Evolutionary conservation across 805 yeast genomes (phyloP), one percentile per base, ranked within the genome.

Genomic region (Yarrowia sp.): DNA sequence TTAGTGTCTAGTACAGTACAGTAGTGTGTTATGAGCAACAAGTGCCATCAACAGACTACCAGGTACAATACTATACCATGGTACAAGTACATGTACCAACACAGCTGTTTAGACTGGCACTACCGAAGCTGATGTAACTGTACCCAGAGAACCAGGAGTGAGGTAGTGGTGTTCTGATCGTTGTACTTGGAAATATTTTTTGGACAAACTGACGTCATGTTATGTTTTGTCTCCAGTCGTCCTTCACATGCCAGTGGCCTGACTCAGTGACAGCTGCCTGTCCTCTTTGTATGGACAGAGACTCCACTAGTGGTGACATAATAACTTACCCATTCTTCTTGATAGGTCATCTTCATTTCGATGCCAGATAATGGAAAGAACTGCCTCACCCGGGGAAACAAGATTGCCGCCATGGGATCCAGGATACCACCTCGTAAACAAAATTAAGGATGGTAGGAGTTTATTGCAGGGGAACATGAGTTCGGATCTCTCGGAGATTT

Each of bases 401-500:
- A 36, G 41, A 36, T 17, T 6, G 41, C 10, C 46, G 14, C n/a
- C 46, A 22, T 17, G 12, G 26, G 12, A 24, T 12, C 19, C 6
- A 12, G 11, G 4, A 43, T 24, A 8, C 28, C 19, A 24, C 19
- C 32, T 26, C 51, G 51, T 48, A 48, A 24, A 26, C 3, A 9
- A 6, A 19, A 48, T 14, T 21, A n/a, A 19, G 19, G 54, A 14
- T 14, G 26, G 19, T 32, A 35, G 41, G 21, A 22, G 21, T 10
- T 38, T 9, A 41, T 51, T 51, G 30, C 58, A 35, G 58, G 41
- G 41, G 41, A 51, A 51, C 58, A 51, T 51, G n/a, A 7, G 32
- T 14, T 51, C 32, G 58, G 41, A 33, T 22, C 16, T 51, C 33
- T 51, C 58, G 58, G 58, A 51, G 58, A 51, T 51, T 51, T 41